A percentile compares a stretch with the other conserved stretches of the same genome.
These are phyloP conservation scores for Neurospora sp. DNA, from an alignment of 2,329 filamentous ascomycete species.

Conservation along the genomic window DNA sequence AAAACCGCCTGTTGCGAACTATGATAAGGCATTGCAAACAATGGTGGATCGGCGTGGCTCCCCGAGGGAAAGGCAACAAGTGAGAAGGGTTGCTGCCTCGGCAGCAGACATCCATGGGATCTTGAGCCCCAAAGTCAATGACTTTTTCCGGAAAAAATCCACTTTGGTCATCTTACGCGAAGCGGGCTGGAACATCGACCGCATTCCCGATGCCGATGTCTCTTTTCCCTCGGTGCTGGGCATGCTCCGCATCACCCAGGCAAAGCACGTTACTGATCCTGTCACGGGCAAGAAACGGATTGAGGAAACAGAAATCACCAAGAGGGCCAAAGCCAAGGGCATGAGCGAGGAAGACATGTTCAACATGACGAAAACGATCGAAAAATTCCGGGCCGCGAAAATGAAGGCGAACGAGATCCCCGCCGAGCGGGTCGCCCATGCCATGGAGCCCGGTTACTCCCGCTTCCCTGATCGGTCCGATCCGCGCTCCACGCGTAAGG, in stretches of 20 bases:
- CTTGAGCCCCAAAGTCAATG: constrained; percentile 13
- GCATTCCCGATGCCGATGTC: constrained; percentile 27
- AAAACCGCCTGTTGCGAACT: constrained; percentile 22
- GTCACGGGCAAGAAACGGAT: constrained; percentile 19
- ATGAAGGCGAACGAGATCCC: neutral
- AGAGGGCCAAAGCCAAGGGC: constrained; percentile 14
- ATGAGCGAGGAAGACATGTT: constrained; percentile 12
- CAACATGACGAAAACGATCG: neutral
- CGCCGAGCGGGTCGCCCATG: neutral
- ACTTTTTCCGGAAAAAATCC: constrained; percentile 26
- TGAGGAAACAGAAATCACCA: constrained; percentile 22
- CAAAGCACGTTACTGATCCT: constrained; percentile 20
- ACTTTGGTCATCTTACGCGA: constrained; percentile 20
- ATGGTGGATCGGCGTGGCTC: neutral
- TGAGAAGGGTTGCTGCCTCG: neutral
- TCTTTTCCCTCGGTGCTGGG: constrained; percentile 17
- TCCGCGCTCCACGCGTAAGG: neutral
- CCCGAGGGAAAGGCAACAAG: neutral
- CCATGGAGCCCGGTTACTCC: neutral
- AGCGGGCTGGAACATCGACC: constrained; percentile 26
- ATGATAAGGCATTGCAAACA: constrained; percentile 11
- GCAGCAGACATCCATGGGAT: constrained; percentile 10
- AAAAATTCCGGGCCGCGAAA: neutral
- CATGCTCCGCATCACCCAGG: constrained; percentile 20
- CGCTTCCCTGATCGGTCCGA: neutral